These are phyloP conservation scores for Colletotrichum chlorophyti DNA, from an alignment of 2,329 filamentous ascomycete species.

Conservation along the genomic window DNA sequence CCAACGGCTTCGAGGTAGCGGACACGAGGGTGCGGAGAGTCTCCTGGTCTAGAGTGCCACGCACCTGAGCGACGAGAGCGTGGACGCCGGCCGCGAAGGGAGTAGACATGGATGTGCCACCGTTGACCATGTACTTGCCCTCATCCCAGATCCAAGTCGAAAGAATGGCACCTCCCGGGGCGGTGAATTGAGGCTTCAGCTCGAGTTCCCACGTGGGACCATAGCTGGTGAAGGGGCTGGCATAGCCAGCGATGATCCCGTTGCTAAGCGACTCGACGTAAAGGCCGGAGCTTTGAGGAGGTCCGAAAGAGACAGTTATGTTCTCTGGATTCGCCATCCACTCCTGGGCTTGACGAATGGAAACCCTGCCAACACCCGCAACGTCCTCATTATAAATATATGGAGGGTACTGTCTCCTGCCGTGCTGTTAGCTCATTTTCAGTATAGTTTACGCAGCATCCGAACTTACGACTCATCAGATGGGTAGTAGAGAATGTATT, in stretches of 20 bases:
- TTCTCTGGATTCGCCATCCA: constrained; percentile 34
- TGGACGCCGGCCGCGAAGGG: constrained; percentile 51
- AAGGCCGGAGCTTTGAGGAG: constrained; percentile 17
- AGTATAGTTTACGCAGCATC: too few relatives aligned
- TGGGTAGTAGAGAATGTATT: constrained; percentile 49
- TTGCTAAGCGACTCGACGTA: constrained; percentile 29
- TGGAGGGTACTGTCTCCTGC: constrained; percentile 3
- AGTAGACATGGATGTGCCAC: constrained; percentile 62
- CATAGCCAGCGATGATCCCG: constrained; percentile 40
- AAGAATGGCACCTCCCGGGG: constrained; percentile 57
- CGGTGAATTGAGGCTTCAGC: constrained; percentile 54
- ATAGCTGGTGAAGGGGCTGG: constrained; percentile 49
- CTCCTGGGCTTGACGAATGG: constrained; percentile 30
- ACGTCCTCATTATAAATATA: constrained; percentile 17
- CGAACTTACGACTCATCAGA: constrained; percentile 1
- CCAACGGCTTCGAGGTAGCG: constrained; percentile 37
- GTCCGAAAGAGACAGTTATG: constrained; percentile 32
- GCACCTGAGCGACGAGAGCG: constrained; percentile 39
- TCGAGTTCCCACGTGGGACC: constrained; percentile 54
- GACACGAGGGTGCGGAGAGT: constrained; percentile 36
- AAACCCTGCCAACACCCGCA: constrained; percentile 27
- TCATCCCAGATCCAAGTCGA: constrained; percentile 54
- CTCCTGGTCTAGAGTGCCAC: constrained; percentile 35
- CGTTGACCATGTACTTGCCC: constrained; percentile 54
- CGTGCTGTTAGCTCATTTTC: neutral